These are phyloP conservation scores for Podospora didyma DNA, from an alignment of 495 filamentous ascomycete species.

Conservation along the genomic window DNA sequence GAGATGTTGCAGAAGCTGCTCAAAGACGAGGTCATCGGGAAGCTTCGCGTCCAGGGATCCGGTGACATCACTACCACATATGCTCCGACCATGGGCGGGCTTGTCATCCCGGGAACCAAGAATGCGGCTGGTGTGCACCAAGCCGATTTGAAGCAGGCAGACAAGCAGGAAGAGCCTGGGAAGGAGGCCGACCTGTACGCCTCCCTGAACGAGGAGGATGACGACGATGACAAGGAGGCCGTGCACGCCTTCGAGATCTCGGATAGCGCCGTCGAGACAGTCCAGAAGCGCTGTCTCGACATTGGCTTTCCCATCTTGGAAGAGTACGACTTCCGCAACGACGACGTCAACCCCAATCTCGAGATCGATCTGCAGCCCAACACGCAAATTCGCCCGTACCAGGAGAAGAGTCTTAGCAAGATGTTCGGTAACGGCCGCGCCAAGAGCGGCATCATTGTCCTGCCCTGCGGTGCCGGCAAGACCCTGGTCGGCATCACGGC, in stretches of 20 bases:
- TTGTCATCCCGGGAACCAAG: conserved; percentile 93
- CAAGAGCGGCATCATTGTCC: conserved; percentile 94
- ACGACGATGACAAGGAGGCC: conserved; percentile 83
- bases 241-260: conserved; percentile 95
- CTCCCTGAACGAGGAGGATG: conserved; percentile 74
- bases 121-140: conserved; percentile 84
- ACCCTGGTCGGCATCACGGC: conserved; percentile 96
- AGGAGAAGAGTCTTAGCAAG: conserved; percentile 95
- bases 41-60: conserved; percentile 44
- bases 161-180: conserved; percentile 23
- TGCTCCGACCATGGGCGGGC: conserved; percentile 81
- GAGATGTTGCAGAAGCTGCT: conserved; percentile 79
- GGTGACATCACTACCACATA: conserved; percentile 72
- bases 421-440: conserved; percentile 99
- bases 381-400: conserved; percentile 84
- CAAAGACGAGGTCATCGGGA: conserved; percentile 48
- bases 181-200: conserved; percentile 43
- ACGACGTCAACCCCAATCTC: conserved; percentile 79
- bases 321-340: conserved; percentile 97
- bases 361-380: conserved; percentile 87
- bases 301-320: conserved; percentile 85
- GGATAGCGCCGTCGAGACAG: conserved; percentile 69
- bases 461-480: conserved; percentile 96
- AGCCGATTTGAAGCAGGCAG: conserved; percentile 37
- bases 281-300: conserved; percentile 85